These are phyloP conservation scores for Parathielavia hyrcaniae DNA, from an alignment of 495 filamentous ascomycete species.

Conservation along the genomic window DNA sequence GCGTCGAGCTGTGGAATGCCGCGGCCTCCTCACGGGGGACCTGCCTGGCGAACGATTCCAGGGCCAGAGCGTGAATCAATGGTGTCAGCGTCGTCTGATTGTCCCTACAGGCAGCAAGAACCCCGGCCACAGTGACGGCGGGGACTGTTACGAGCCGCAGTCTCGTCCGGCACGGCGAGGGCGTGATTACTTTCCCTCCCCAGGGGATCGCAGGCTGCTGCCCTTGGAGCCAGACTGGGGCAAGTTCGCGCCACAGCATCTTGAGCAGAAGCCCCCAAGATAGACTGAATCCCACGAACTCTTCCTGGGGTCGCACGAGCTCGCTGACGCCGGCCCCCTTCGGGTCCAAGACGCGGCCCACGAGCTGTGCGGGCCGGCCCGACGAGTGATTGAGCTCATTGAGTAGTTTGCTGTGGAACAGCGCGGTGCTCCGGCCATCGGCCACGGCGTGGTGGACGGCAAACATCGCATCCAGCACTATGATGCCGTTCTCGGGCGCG, in stretches of 20 bases:
- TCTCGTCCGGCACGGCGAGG: slow-evolving; percentile 22
- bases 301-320: slow-evolving; percentile 20
- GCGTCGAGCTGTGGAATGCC: slow-evolving; percentile 27
- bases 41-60: slow-evolving; percentile 24
- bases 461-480: slow-evolving; percentile 29
- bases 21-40: slow-evolving; percentile 19
- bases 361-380: slow-evolving; percentile 5
- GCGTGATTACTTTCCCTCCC: slow-evolving; percentile 27
- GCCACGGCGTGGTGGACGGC: slow-evolving; percentile 33
- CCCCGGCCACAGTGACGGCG: slow-evolving; percentile 3
- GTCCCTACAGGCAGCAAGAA: slow-evolving; percentile 28
- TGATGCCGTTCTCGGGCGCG: background rate
- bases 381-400: slow-evolving; percentile 20
- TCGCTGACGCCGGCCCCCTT: background rate
- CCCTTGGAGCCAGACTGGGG: slow-evolving; percentile 16
- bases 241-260: slow-evolving; percentile 25
- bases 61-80: slow-evolving; percentile 29
- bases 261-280: slow-evolving; percentile 24
- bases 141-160: slow-evolving; percentile 29
- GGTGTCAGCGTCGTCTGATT: slow-evolving; percentile 33
- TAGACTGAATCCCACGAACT: slow-evolving; percentile 24
- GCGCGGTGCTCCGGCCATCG: slow-evolving; percentile 33
- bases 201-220: slow-evolving; percentile 19
- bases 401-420: slow-evolving; percentile 33
- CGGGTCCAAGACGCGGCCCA: slow-evolving; percentile 15